These are phyloP conservation scores for Aspergillus unguis DNA, from an alignment of 2,329 filamentous ascomycete species.

Conservation along the genomic window DNA sequence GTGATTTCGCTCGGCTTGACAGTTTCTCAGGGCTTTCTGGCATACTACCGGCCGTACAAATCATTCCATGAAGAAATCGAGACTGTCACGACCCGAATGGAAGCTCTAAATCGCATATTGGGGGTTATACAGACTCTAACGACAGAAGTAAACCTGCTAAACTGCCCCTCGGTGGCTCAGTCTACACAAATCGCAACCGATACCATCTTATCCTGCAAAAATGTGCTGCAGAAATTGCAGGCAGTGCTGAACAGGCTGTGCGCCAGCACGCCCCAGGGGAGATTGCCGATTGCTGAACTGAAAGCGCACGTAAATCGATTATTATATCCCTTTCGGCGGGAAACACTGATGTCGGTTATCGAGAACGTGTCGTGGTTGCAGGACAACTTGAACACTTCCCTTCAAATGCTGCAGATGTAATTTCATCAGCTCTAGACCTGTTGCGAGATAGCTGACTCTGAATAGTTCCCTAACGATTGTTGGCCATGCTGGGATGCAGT, in stretches of 20 bases:
- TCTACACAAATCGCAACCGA: slow-evolving; percentile 6
- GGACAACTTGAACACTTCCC: slow-evolving; percentile 11
- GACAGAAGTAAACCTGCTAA: too few relatives aligned
- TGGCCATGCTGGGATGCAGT: too few relatives aligned
- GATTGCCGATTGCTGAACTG: neutral
- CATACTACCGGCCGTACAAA: slow-evolving; percentile 15
- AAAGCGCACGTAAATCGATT: slow-evolving; percentile 9
- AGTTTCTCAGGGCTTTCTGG: slow-evolving; percentile 11
- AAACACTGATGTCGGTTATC: slow-evolving; percentile 10
- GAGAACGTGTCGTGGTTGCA: slow-evolving; percentile 11
- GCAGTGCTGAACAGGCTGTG: neutral
- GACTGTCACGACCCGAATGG: slow-evolving; percentile 3
- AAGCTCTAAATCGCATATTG: slow-evolving; percentile 4
- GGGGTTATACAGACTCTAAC: slow-evolving; percentile 5
- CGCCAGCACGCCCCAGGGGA: too few relatives aligned
- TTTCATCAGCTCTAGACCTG: neutral
- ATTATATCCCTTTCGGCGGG: slow-evolving; percentile 13
- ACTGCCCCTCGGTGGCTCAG: slow-evolving; percentile 3
- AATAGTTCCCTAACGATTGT: too few relatives aligned
- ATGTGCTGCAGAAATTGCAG: neutral
- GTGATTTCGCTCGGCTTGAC: slow-evolving; percentile 16
- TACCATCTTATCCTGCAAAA: slow-evolving; percentile 8
- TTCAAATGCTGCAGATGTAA: slow-evolving; percentile 15
- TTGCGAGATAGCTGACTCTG: neutral
- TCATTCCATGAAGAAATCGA: slow-evolving; percentile 11